Base-by-base conservation (phyloP, 2,329 filamentous ascomycete species). In the Elsinoe perseae region DNA sequence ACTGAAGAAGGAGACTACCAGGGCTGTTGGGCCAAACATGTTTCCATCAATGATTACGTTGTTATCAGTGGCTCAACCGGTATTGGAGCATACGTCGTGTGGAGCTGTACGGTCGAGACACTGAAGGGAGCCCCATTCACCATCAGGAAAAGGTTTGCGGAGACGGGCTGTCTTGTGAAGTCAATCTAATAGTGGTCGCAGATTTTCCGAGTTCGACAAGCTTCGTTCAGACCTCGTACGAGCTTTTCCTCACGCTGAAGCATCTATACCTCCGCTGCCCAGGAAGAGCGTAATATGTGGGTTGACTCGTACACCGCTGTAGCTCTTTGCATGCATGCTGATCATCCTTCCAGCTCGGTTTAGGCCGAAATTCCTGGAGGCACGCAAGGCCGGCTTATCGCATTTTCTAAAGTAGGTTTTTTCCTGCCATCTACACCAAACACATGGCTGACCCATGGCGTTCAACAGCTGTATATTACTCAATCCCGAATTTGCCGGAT, bases 141-240 rank as follows among this genome's bases (percentile, higher is more conserved):
- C 40, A 59, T 70, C 6, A 61, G 66, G 43, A 84, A 84, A 72
- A 78, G 81, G 77, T 81, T 53, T 44, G 38, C 50, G 16, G 27
- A 25, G 28, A 42, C 21, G 16, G 10, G 8, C 10, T 38, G 44
- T 25, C 23, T 50, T 20, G 9, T 34, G 43, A 36, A 36, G 14
- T 36, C 21, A 27, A 54, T 32, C 21, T 38, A 50, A 36, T 42
- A 14, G 27, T 28, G 18, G 7, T 21, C 18, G 32, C 50, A 76
- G 91, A 68, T 97, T 96, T 71, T 96, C 91, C 0, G 92, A 97
- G 69, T 97, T 97, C 67, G 89, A 95, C 69, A 83, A 87, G 56
- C 80, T 98, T 59, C 82, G 90, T 55, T 73, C 78, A 50, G 83
- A 83, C 62, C 79, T 98, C 18, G 75, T 89, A 42, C 77, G 80